Evolutionary conservation across 1,284 basidiomycete species (phyloP).

Genomic region (Caloboletus inedulis): DNA sequence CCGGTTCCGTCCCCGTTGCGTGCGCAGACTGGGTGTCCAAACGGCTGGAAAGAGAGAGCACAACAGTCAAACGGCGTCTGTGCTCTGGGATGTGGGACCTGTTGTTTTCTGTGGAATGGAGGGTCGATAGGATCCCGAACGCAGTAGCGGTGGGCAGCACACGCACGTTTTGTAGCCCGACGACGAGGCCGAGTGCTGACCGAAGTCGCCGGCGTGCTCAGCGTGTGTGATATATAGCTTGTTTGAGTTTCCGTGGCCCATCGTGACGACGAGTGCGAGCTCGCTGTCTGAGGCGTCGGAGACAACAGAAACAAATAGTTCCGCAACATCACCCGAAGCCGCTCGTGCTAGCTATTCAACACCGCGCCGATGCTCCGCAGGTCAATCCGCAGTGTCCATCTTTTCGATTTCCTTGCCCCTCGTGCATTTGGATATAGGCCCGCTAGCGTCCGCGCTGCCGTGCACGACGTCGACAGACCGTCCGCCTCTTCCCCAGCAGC

Average conservation of each 20-base stretch:
- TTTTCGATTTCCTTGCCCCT: slow-evolving; percentile 37
- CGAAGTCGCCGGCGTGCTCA: slow-evolving; percentile 75
- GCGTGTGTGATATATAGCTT: slow-evolving; percentile 85
- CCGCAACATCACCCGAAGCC: background rate
- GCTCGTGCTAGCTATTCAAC: background rate
- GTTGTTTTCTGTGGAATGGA: slow-evolving; percentile 51
- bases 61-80: slow-evolving; percentile 89
- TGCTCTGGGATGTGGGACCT: slow-evolving; percentile 57
- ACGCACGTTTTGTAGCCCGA: slow-evolving; percentile 68
- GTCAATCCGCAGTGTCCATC: slow-evolving; percentile 25
- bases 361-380: slow-evolving; percentile 36
- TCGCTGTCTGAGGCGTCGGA: slow-evolving; percentile 3
- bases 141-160: background rate
- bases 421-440: slow-evolving; percentile 16
- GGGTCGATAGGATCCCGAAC: slow-evolving; percentile 1
- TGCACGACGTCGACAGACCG: background rate
- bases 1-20: slow-evolving; percentile 77
- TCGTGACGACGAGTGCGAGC: slow-evolving; percentile 26
- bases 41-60: slow-evolving; percentile 88
- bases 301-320: slow-evolving; percentile 12
- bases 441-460: slow-evolving; percentile 15
- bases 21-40: slow-evolving; percentile 86
- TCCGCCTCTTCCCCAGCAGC: background rate
- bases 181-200: slow-evolving; percentile 72
- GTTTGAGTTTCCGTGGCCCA: slow-evolving; percentile 85